Evolutionary conservation across 2,329 filamentous ascomycete species (phyloP), one percentile per base, ranked within the genome.

Genomic region (Emericellopsis cladophorae): DNA sequence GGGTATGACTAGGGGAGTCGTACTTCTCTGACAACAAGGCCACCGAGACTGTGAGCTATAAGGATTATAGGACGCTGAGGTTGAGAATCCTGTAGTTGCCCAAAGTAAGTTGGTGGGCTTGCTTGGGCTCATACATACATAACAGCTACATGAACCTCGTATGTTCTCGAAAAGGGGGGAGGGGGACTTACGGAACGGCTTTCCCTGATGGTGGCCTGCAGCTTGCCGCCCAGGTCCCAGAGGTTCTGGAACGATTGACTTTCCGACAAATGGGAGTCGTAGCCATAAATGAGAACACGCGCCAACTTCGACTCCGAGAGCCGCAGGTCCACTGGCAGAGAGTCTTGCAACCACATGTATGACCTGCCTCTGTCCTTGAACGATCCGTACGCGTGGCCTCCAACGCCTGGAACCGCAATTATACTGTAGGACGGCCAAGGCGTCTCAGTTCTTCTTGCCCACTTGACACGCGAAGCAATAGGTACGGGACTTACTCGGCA

Each of bases 261-360:
- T 32, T 32, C 11, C 15, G 11, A 15, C 15, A 32, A 12, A 4
- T 12, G 31, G 3, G 31, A 12, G 15, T 32, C 15, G 6, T 32
- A 32, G 11, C 31, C 31, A 15, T 32, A 32, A 32, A 32, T 32
- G 3, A 32, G 31, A 4, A 32, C 31, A 3, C 31, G 11, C 31
- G 31, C 31, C 15, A 4, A 3, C 15, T 32, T 32, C 4, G 15
- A 32, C 15, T 32, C 11, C 6, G 31, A 6, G 31, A 32, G 31
- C 15, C 15, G 18, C 18, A 21, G 18, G 18, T 21, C 18, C 18
- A 21, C 31, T 32, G 50, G 46, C 3, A 58, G 50, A 2, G 47
- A 37, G 41, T 58, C 54, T 21, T 49, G 48, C 11, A 57, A 45
- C 56, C 56, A 59, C 53, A 57, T 55, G 33, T 54, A 43, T 6